Percentiles rank a stretch among this genome's conserved stretches.
These are phyloP conservation scores for Talaromyces atroroseus DNA, from an alignment of 2,329 filamentous ascomycete species.

Conservation along the genomic window DNA sequence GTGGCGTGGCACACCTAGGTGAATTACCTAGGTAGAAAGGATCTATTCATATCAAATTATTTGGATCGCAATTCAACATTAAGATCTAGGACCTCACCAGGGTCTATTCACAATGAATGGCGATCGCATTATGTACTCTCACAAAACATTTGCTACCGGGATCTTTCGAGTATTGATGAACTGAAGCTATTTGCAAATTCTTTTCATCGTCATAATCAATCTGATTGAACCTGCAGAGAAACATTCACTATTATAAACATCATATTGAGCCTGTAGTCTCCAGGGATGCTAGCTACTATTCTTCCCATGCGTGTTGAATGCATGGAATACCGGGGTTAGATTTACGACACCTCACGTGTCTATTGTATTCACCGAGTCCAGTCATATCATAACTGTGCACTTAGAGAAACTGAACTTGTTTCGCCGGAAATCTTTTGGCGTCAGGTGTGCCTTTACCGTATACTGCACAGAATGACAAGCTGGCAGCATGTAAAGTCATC, in stretches of 20 bases:
- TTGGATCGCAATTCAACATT: not conserved
- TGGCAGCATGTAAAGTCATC: not conserved
- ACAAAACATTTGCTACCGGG: not conserved
- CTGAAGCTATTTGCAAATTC: not conserved
- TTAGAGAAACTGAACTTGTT: not conserved
- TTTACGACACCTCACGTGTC: no score
- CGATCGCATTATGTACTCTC: not conserved
- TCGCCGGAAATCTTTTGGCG: not conserved
- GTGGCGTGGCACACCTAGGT: no score
- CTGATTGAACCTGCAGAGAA: not conserved
- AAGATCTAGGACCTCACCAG: not conserved
- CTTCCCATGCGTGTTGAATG: not conserved
- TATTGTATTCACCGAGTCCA: no score
- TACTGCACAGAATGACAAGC: not conserved
- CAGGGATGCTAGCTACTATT: not conserved
- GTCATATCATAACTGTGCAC: no score
- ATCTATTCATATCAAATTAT: not conserved
- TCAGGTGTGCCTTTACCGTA: not conserved
- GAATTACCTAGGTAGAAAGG: not conserved
- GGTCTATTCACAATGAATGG: not conserved
- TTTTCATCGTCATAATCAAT: not conserved
- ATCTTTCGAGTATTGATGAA: not conserved
- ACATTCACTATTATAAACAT: not conserved
- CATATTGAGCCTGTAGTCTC: no score
- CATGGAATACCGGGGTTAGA: not conserved